These are phyloP conservation scores for Drosera spatulata DNA, from an alignment of 179 eudicot species.

Conservation along the genomic window DNA sequence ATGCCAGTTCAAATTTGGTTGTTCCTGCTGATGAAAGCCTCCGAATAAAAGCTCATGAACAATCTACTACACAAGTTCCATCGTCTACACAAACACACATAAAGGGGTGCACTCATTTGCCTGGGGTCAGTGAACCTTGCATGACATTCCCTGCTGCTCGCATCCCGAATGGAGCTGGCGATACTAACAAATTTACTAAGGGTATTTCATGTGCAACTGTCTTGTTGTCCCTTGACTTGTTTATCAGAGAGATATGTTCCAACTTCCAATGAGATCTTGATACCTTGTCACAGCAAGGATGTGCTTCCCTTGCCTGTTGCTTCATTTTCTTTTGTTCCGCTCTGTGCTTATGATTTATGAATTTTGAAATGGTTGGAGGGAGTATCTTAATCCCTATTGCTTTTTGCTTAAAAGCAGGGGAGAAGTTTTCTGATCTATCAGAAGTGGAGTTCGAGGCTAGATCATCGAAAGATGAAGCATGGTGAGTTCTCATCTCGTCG, in stretches of 20 bases:
- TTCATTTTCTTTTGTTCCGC: too few species aligned
- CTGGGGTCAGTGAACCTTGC: constrained; percentile 12
- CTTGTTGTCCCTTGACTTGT: background rate
- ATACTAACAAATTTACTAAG: constrained; percentile 14
- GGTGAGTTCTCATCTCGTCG: background rate
- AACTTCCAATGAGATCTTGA: background rate
- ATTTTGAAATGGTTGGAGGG: background rate
- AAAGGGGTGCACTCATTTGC: constrained; percentile 12
- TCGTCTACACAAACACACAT: background rate
- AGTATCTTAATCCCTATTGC: too few species aligned
- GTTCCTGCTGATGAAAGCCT: constrained; percentile 13
- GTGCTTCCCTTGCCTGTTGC: background rate
- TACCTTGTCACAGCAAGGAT: background rate
- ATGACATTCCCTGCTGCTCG: constrained; percentile 17
- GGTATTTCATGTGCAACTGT: constrained; percentile 9
- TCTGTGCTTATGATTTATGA: background rate
- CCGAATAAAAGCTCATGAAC: constrained; percentile 10
- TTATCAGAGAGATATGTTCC: background rate
- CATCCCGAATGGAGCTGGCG: constrained; percentile 15
- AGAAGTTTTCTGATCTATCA: too few species aligned
- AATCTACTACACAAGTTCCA: background rate
- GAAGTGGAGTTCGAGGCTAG: background rate
- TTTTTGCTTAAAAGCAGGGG: too few species aligned
- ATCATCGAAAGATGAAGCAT: background rate
- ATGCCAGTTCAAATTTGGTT: constrained; percentile 10